Base-by-base conservation (phyloP, 805 yeast genomes). In the Debaryomyces tyrocola region DNA sequence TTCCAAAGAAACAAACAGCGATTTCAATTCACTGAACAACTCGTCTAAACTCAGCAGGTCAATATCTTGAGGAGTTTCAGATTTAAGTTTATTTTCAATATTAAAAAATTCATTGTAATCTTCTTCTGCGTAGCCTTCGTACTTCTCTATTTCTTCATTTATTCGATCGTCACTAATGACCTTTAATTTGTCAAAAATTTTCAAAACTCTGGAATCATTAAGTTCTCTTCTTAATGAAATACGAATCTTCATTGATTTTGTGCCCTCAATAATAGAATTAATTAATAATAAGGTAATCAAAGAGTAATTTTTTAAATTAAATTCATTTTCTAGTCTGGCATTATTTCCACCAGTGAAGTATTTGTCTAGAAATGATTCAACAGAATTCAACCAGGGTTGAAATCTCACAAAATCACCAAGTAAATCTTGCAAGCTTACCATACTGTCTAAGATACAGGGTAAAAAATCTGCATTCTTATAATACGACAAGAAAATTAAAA, bases 301-400 rank as follows among this genome's bases (percentile, higher is more conserved):
- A 1, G 63, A 57, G 45, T 73, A 73, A 46, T 69, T 60, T 43
- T 56, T 60, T 36, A 70, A 58, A 15, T 54, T 62, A 12, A 38
- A 21, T 14, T 48, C 51, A 38, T 47, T 48, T 7, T 62, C 53
- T 15, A 39, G 42, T 12, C 40, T 27, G 11, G 12, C 20, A 10
- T 47, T 41, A 14, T 44, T 48, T 5, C 47, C 50, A 9, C 36
- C 37, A 0, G 50, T 48, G 41, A 58, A 54, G 38, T 56, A 60
- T 49, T 69, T 69, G 45, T 68, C 69, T 21, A 72, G 50, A 28
- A 66, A 60, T 18, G 63, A 55, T 42, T 72, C 74, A 20, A 71
- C 64, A 1, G 71, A 56, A 40, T 59, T 58, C 18, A 73, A 47
- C 77, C 77, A 73, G 2, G 77, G 75, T 40, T 69, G 75, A 50